Conservation (phyloP, 2,329 filamentous ascomycete species). For the Pezicula neosporulosa region DNA sequence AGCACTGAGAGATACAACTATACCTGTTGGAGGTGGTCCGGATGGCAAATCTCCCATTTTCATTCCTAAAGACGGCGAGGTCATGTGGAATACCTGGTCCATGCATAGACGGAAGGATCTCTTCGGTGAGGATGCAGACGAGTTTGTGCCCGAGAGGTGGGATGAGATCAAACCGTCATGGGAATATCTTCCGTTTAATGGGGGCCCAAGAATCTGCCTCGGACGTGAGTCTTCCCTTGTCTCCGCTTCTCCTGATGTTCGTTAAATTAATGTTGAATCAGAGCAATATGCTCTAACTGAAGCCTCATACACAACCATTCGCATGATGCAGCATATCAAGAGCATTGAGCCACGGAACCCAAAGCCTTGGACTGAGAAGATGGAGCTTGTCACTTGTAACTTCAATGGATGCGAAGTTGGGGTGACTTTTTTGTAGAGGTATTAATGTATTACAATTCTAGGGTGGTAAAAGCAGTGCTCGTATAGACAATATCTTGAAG, state of each 20-base stretch:
- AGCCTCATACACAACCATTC: conserved; percentile 2
- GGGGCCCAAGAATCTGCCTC: no score
- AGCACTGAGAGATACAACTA: conserved; percentile 42
- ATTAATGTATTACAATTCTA: no score
- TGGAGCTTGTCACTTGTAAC: neutral
- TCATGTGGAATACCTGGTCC: conserved; percentile 20
- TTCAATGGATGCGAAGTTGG: neutral
- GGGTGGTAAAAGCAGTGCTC: no score
- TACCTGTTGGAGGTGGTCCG: conserved; percentile 49
- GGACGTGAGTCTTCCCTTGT: neutral
- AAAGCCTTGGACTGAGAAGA: neutral
- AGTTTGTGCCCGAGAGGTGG: conserved; percentile 17
- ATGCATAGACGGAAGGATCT: conserved; percentile 35
- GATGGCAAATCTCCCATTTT: conserved; percentile 45
- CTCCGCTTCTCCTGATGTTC: conserved; percentile 6
- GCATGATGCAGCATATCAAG: conserved; percentile 19
- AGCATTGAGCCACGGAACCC: conserved; percentile 17
- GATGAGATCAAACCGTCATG: neutral
- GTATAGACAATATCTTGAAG: no score
- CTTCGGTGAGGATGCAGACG: conserved; percentile 15
- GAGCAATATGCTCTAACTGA: conserved; percentile 8
- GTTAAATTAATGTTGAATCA: conserved; percentile 41
- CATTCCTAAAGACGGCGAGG: conserved; percentile 44
- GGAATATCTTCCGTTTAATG: neutral
- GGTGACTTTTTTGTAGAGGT: neutral